phyloP scores from a whole-genome alignment of 2,329 filamentous ascomycete genomes.

The Hypoxylon rubiginosum region DNA sequence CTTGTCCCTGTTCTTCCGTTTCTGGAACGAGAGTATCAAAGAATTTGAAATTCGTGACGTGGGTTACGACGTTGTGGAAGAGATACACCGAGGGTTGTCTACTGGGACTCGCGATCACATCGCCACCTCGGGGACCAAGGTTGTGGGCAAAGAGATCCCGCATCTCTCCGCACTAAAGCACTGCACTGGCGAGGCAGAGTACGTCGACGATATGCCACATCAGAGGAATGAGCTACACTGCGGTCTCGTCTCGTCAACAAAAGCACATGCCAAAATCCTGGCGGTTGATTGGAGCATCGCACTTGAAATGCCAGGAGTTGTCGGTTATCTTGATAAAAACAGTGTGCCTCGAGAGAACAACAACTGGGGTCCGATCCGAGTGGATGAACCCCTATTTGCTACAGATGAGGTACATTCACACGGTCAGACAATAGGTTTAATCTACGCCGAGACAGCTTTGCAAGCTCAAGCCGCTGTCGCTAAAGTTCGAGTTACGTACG shows the following conservation, averaged over 20 bases:
- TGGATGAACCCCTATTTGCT: conserved; percentile 90
- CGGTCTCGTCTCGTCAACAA: conserved; percentile 87
- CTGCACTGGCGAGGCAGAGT: conserved; percentile 90
- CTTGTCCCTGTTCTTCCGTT: conserved; percentile 93
- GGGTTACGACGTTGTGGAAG: conserved; percentile 73
- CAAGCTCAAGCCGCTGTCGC: conserved; percentile 82
- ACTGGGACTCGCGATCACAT: conserved; percentile 81
- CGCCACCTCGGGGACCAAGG: conserved; percentile 77
- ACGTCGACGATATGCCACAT: conserved; percentile 90
- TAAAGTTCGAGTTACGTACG: conserved; percentile 87
- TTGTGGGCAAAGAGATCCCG: conserved; percentile 83
- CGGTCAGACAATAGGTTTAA: conserved; percentile 90
- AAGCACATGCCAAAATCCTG: conserved; percentile 86
- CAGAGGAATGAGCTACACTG: conserved; percentile 89
- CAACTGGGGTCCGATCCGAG: conserved; percentile 84
- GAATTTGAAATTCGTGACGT: conserved; percentile 62
- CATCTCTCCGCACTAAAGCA: conserved; percentile 94
- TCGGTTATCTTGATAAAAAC: conserved; percentile 82
- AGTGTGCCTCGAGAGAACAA: conserved; percentile 86
- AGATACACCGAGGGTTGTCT: conserved; percentile 87
- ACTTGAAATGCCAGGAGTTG: conserved; percentile 84
- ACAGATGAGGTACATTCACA: conserved; percentile 89
- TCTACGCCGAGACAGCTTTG: conserved; percentile 83
- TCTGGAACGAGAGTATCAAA: conserved; percentile 87
- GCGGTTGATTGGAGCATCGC: conserved; percentile 80